Conservation (phyloP, 257 asterid genomes). For the Vinca minor region DNA sequence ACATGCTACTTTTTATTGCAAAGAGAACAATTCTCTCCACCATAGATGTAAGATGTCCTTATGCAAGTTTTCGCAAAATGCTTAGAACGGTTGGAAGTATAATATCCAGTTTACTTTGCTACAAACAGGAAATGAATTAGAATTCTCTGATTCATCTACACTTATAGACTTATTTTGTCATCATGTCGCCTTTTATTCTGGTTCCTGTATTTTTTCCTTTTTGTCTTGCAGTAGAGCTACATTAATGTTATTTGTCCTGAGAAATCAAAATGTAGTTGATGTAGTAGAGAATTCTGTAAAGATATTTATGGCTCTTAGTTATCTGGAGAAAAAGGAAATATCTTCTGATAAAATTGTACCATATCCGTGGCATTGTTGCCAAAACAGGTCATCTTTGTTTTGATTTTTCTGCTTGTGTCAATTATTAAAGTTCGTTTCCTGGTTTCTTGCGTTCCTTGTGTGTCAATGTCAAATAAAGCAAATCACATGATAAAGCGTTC, state of each 20-base stretch:
- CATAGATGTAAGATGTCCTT: neutral
- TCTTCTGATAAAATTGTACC: neutral
- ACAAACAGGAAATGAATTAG: no score
- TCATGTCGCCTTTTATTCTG: neutral
- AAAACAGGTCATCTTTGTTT: neutral
- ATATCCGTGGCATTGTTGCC: no score
- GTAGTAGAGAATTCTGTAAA: neutral
- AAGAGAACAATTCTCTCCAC: neutral
- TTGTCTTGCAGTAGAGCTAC: neutral
- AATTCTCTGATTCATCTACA: neutral
- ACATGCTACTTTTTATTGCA: neutral
- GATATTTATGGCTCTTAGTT: neutral
- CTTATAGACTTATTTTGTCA: neutral
- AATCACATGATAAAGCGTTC: neutral
- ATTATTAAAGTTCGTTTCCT: neutral
- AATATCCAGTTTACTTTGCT: neutral
- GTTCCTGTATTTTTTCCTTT: neutral
- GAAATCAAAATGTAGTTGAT: neutral
- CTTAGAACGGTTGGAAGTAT: neutral
- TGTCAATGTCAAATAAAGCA: neutral
- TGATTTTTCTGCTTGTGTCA: neutral
- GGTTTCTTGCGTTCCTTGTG: neutral
- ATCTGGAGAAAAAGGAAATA: neutral
- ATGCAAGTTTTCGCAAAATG: neutral
- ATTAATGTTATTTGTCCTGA: neutral